These are phyloP conservation scores for Rasamsonia emersonii DNA, from an alignment of 2,329 filamentous ascomycete species.

Conservation along the genomic window DNA sequence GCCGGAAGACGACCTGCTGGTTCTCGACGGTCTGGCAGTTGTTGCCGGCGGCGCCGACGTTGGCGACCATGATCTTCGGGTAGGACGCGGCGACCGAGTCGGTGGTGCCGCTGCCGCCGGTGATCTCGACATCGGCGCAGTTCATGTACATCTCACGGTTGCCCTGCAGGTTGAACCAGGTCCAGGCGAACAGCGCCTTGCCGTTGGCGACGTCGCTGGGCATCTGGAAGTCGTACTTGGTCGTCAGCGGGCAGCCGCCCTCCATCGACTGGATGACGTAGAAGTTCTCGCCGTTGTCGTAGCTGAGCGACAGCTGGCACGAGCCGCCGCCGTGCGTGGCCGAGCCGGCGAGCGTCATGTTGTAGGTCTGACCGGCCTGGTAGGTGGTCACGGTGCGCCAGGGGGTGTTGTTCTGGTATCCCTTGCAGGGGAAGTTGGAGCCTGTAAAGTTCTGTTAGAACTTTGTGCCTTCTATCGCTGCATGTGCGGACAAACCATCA, in stretches of 20 bases:
- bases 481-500: constrained; percentile 4
- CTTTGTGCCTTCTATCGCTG: not conserved
- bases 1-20: constrained; percentile 54
- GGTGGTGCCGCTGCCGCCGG: constrained; percentile 13
- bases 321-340: constrained; percentile 61
- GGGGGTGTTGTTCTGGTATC: constrained; percentile 47
- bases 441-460: constrained; percentile 33
- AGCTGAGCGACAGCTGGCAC: constrained; percentile 67
- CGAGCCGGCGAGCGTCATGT: constrained; percentile 55
- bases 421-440: constrained; percentile 69
- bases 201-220: constrained; percentile 53
- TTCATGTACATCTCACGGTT: constrained; percentile 86
- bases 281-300: constrained; percentile 62
- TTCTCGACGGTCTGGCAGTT: constrained; percentile 51
- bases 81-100: constrained; percentile 4
- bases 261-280: constrained; percentile 58
- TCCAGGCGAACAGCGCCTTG: constrained; percentile 63
- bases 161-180: constrained; percentile 66
- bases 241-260: constrained; percentile 44
- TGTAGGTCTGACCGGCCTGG: constrained; percentile 52
- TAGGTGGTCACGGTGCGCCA: constrained; percentile 51
- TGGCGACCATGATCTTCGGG: constrained; percentile 6
- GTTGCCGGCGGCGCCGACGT: constrained; percentile 5
- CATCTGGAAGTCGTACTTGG: constrained; percentile 57
- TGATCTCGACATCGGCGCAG: constrained; percentile 62